Conservation (phyloP, 768 basidiomycete species). For the Amanita rubescens region DNA sequence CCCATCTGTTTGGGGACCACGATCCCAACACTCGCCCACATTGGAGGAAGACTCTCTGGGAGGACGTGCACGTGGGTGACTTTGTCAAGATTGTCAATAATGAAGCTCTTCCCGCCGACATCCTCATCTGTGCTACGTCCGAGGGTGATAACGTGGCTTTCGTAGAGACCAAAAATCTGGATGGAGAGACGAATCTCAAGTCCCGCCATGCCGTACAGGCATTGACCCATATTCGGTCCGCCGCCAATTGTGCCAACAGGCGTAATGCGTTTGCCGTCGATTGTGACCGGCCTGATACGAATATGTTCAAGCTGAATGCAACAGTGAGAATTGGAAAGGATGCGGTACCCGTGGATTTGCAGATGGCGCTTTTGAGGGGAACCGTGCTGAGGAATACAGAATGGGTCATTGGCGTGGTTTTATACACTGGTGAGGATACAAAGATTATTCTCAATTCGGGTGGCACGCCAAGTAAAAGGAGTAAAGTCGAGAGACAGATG, state of each 20-base stretch:
- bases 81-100: slow-evolving; percentile 72
- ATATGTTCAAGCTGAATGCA: slow-evolving; percentile 89
- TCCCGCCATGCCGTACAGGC: slow-evolving; percentile 74
- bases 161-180: slow-evolving; percentile 94
- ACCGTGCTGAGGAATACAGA: slow-evolving; percentile 88
- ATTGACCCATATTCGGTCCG: slow-evolving; percentile 65
- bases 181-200: slow-evolving; percentile 98
- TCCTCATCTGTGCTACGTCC: slow-evolving; percentile 77
- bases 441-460: slow-evolving; percentile 96
- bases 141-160: slow-evolving; percentile 92
- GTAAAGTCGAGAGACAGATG: slow-evolving; percentile 93
- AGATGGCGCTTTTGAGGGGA: slow-evolving; percentile 83
- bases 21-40: slow-evolving; percentile 47
- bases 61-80: slow-evolving; percentile 86
- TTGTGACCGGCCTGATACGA: slow-evolving; percentile 84
- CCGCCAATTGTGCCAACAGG: slow-evolving; percentile 57
- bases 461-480: slow-evolving; percentile 88
- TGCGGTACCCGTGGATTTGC: slow-evolving; percentile 63
- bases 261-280: no score
- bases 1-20: slow-evolving; percentile 55
- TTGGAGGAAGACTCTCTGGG: slow-evolving; percentile 67
- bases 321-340: slow-evolving; percentile 51
- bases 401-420: slow-evolving; percentile 90
- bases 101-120: slow-evolving; percentile 74
- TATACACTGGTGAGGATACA: slow-evolving; percentile 88